phyloP scores from a whole-genome alignment of 2,329 filamentous ascomycete species.

The Pestalotiopsis sp. region DNA sequence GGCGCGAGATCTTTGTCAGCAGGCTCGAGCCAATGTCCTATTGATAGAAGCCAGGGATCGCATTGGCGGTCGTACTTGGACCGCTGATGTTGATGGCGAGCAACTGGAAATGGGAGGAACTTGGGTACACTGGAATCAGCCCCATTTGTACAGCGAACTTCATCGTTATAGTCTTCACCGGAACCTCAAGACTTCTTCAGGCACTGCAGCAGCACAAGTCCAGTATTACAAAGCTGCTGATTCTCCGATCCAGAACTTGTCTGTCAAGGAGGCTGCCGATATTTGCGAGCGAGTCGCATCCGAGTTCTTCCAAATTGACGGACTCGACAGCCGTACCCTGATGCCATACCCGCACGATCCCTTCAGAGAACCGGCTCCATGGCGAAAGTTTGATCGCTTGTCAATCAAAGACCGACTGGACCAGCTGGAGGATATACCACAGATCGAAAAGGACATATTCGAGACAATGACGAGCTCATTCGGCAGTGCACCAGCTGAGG shows the following conservation, averaged over 20 bases:
- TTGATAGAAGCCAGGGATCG: slow-evolving; percentile 50
- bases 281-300: slow-evolving; percentile 33
- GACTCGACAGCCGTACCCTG: slow-evolving; percentile 35
- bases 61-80: slow-evolving; percentile 51
- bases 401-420: neutral
- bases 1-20: neutral
- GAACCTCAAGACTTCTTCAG: slow-evolving; percentile 32
- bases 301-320: slow-evolving; percentile 51
- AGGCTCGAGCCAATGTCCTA: slow-evolving; percentile 33
- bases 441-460: neutral
- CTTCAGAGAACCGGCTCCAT: slow-evolving; percentile 29
- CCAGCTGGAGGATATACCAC: neutral
- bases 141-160: slow-evolving; percentile 47
- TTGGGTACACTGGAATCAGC: slow-evolving; percentile 49
- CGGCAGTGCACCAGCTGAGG: slow-evolving; percentile 28
- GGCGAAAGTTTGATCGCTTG: slow-evolving; percentile 39
- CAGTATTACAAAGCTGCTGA: neutral
- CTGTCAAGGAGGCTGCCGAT: slow-evolving; percentile 32
- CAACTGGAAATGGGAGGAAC: slow-evolving; percentile 52
- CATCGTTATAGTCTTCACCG: slow-evolving; percentile 46
- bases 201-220: neutral
- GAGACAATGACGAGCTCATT: neutral
- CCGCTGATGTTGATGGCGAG: slow-evolving; percentile 44
- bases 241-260: neutral
- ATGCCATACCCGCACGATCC: slow-evolving; percentile 44